Evolutionary conservation across 73 alveolate species (phyloP), one percentile per base, ranked within the genome.

Genomic region (Paramecium biaurelia): DNA sequence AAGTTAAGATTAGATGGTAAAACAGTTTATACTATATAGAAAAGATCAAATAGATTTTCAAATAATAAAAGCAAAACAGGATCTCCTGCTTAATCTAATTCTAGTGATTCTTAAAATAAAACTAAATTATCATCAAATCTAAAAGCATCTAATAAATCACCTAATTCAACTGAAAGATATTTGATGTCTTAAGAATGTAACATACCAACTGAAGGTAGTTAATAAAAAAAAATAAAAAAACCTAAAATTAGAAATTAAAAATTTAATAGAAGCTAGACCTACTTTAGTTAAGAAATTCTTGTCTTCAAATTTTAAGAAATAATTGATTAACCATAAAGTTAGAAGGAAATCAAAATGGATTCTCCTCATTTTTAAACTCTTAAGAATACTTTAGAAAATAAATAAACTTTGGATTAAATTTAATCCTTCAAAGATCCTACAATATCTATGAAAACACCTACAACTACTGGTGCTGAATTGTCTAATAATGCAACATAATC

Each of bases 101-200:
- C 90, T 20, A 79, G 74, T 30, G 90, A 79, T 79, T 79, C 90
- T 2, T 24, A 14, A 12, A 43, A 41, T 43, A 38, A 34, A 7
- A 79, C 90, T 2, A 79, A 79, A 43, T 24, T 43, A 23, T 79
- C 90, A 4, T 43, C 90, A 1, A 79, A 79, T 72, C 45, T 28
- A 4, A 47, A 47, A 79, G 70, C 70, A 12, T 30, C 70, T 7
- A 79, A 42, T 23, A 3, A 53, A 45, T 41, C 90, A 1, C 70
- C 70, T 7, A 23, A 42, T 24, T 79, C 90, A 24, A 79, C 56
- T 79, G 90, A 79, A 79, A 79, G 72, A 30, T 79, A 79, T 41
- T 79, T 79, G 47, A 79, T 79, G 90, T 43, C 76, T 12, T 53
- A 79, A 14, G 53, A 43, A 47, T 79, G 90, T 15, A 79, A 79